These are phyloP conservation scores for Sclerotiophoma versabilis DNA, from an alignment of 2,329 filamentous ascomycete species.

Conservation along the genomic window DNA sequence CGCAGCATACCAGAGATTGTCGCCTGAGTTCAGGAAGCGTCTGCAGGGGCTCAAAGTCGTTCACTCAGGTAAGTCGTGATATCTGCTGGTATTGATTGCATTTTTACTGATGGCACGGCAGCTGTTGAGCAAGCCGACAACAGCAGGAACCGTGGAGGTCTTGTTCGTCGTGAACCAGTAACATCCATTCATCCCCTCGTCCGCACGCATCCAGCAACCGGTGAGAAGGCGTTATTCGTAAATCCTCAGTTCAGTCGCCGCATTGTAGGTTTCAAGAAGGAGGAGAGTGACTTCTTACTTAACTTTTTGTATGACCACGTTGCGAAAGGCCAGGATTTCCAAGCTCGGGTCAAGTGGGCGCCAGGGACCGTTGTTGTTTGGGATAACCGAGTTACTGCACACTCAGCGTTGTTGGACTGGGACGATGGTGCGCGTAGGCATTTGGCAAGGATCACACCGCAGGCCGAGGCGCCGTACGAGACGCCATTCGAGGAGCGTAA, in stretches of 20 bases:
- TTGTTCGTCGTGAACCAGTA: constrained; percentile 78
- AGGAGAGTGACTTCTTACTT: constrained; percentile 79
- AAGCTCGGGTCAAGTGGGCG: constrained; percentile 78
- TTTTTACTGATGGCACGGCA: constrained; percentile 38
- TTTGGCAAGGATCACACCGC: constrained; percentile 81
- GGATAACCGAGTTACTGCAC: constrained; percentile 83
- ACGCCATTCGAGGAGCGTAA: constrained; percentile 56
- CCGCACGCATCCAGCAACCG: constrained; percentile 78
- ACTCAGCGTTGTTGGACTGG: constrained; percentile 85
- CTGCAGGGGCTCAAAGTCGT: constrained; percentile 81
- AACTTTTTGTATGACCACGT: constrained; percentile 82
- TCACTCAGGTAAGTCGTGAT: constrained; percentile 69
- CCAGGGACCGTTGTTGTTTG: constrained; percentile 83
- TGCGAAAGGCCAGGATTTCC: constrained; percentile 74
- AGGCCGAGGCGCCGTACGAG: constrained; percentile 79
- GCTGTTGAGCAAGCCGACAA: constrained; percentile 76
- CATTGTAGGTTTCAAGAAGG: constrained; percentile 84
- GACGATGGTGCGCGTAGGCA: constrained; percentile 78
- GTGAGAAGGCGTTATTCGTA: constrained; percentile 83
- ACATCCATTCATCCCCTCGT: constrained; percentile 78
- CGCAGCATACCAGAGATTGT: constrained; percentile 82
- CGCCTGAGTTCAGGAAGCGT: constrained; percentile 78
- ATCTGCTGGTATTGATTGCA: neutral
- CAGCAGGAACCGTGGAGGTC: constrained; percentile 69
- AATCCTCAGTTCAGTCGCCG: constrained; percentile 85